Percentiles rank a stretch among this genome's conserved stretches.
Evolutionary conservation across 2,329 filamentous ascomycete genomes (phyloP).

Genomic region (Blastomyces parvus): DNA sequence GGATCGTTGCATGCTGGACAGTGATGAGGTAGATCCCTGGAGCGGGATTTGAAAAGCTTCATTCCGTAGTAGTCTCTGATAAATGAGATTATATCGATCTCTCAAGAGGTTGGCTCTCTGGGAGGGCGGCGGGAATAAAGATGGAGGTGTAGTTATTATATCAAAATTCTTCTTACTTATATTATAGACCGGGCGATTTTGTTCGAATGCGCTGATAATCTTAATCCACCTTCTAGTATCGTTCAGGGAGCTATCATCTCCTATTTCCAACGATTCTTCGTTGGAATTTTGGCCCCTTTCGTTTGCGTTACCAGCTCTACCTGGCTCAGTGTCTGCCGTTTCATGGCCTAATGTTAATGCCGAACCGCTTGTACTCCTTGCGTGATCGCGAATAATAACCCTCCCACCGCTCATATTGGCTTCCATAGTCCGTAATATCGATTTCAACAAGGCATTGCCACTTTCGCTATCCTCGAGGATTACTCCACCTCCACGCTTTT

Average conservation of each 20-base stretch:
- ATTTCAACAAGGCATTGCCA: conserved; percentile 57
- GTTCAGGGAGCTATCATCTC: not conserved
- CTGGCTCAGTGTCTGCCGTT: conserved; percentile 43
- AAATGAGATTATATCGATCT: conserved; percentile 83
- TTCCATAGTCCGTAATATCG: conserved; percentile 75
- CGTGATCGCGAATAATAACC: conserved; percentile 19
- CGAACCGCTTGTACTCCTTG: conserved; percentile 36
- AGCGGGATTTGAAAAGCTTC: conserved; percentile 81
- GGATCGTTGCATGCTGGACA: conserved; percentile 43
- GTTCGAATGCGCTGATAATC: conserved; percentile 72
- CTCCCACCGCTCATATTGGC: conserved; percentile 81
- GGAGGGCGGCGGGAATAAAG: conserved; percentile 63
- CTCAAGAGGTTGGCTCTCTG: conserved; percentile 81
- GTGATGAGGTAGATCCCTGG: conserved; percentile 49
- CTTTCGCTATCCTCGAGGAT: conserved; percentile 75
- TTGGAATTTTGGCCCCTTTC: conserved; percentile 38
- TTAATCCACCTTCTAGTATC: conserved; percentile 74
- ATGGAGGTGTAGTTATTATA: conserved; percentile 55
- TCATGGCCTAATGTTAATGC: conserved; percentile 52
- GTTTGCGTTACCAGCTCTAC: conserved; percentile 23
- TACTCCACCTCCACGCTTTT: conserved; percentile 74
- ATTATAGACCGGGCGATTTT: conserved; percentile 51
- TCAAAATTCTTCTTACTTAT: conserved; percentile 80
- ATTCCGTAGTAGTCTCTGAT: conserved; percentile 84
- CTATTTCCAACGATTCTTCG: conserved; percentile 16